Conservation (phyloP, 208 protist species). For the Blechomonas ayalai region DNA sequence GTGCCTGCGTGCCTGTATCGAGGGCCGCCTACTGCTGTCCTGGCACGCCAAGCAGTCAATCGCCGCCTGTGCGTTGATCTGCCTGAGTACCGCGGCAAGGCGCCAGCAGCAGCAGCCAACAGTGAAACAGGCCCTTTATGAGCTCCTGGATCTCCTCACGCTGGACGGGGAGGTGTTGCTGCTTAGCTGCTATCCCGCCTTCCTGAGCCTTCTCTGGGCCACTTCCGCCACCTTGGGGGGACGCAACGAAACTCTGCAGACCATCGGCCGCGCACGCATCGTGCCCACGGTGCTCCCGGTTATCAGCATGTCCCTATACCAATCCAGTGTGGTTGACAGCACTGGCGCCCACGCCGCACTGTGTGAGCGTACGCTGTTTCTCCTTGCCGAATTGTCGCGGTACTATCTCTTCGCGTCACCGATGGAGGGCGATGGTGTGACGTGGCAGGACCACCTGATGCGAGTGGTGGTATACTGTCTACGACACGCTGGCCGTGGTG, state of each 20-base stretch:
- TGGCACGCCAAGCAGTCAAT: background rate
- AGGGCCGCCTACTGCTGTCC: too few relatives aligned
- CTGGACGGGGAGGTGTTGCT: slow-evolving; percentile 41
- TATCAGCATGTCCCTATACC: slow-evolving; percentile 6
- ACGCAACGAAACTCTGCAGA: slow-evolving; percentile 15
- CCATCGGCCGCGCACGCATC: slow-evolving; percentile 24
- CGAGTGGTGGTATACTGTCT: slow-evolving; percentile 54
- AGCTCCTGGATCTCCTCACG: slow-evolving; percentile 17
- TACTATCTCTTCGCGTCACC: slow-evolving; percentile 26
- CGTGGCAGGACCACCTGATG: slow-evolving; percentile 28
- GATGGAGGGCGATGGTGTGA: slow-evolving; percentile 10
- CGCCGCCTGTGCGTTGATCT: background rate
- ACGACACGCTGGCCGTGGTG: slow-evolving; percentile 14
- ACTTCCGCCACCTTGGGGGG: slow-evolving; percentile 17
- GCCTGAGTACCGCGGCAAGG: background rate
- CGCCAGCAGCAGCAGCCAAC: background rate
- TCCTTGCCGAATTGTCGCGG: slow-evolving; percentile 20
- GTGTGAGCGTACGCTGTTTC: slow-evolving; percentile 49
- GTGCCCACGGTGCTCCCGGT: slow-evolving; percentile 28
- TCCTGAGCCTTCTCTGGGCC: slow-evolving; percentile 42
- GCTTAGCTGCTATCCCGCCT: slow-evolving; percentile 46
- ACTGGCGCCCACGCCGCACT: slow-evolving; percentile 38
- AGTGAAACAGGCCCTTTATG: slow-evolving; percentile 2
- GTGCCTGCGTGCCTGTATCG: too few relatives aligned
- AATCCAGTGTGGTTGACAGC: slow-evolving; percentile 22